These are phyloP conservation scores for Globisporangium solare DNA, from an alignment of 352 stramenopile species.

Conservation along the genomic window DNA sequence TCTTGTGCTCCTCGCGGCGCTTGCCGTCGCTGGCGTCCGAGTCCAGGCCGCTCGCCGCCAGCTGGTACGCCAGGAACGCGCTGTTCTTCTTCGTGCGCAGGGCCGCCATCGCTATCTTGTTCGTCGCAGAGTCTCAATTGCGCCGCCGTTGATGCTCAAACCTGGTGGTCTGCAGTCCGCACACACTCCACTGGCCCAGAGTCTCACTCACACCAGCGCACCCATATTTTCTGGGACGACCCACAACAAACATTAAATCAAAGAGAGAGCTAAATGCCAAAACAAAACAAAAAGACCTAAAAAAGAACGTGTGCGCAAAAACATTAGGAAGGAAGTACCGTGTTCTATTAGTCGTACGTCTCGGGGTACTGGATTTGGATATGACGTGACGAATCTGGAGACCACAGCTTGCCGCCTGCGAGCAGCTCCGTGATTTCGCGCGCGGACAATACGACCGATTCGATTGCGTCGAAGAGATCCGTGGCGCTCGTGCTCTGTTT, in stretches of 20 bases:
- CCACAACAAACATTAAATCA: not conserved
- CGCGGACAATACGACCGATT: slow-evolving; percentile 61
- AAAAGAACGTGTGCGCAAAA: slow-evolving; percentile 3
- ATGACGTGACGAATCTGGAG: slow-evolving; percentile 52
- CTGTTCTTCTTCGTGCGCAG: slow-evolving; percentile 45
- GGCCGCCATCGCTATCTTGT: not conserved
- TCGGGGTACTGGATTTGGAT: slow-evolving; percentile 74
- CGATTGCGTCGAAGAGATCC: slow-evolving; percentile 65
- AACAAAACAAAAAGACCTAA: slow-evolving; percentile 5
- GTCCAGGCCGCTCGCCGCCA: slow-evolving; percentile 33
- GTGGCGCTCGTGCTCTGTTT: slow-evolving; percentile 43
- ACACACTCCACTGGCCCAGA: not conserved
- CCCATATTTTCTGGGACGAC: not conserved
- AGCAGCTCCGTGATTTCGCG: slow-evolving; percentile 67
- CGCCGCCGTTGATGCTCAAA: not conserved
- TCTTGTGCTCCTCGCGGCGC: slow-evolving; percentile 41
- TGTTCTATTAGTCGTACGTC: slow-evolving; percentile 51
- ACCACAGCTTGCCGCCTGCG: slow-evolving; percentile 67
- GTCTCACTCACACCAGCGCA: too few species aligned
- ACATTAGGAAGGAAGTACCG: not conserved
- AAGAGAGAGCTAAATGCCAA: too few species aligned
- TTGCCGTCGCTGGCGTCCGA: slow-evolving; percentile 58
- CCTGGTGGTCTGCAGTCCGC: not conserved
- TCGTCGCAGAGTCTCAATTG: not conserved
- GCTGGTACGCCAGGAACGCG: slow-evolving; percentile 62